Base-by-base conservation (phyloP, 2,329 filamentous ascomycete genomes). In the Pestalotiopsis sp. region DNA sequence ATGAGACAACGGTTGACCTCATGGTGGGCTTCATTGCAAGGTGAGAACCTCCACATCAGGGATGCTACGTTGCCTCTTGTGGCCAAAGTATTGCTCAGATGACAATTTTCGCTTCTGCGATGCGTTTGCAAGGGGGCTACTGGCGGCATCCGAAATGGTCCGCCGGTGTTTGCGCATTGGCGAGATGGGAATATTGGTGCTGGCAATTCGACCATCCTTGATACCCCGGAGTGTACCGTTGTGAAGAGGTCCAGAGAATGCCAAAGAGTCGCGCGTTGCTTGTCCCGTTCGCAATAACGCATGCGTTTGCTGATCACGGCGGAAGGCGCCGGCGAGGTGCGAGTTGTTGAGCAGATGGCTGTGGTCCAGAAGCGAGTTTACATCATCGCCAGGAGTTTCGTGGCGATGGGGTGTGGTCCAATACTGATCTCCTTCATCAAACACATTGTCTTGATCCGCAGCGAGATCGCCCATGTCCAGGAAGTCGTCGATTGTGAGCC, bases 251-350 rank as follows among this genome's bases (percentile, higher is more conserved):
- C 86, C 82, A 65, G 88, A 85, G 76, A 91, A 88, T 63, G 87
- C 84, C 30, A 92, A 82, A 52, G 89, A 89, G 73, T 91, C 86
- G 67, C 86, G 81, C 48, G 87, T 89, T 24, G 86, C 87, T 73
- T 88, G 85, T 74, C 85, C 87, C 79, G 86, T 88, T 70, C 86
- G 78, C 68, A 89, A 87, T 68, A 89, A 81, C 72, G 88, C 85
- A 75, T 88, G 85, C 75, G 88, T 87, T 82, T 83, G 89, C 76
- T 88, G 89, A 77, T 88, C 90, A 71, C 84, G 88, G 67, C 92
- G 92, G 84, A 96, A 97, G 1, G 92, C 91, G 48, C 92, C 92
- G 44, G 96, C 92, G 14, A 91, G 88, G 67, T 90, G 87, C 9
- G 85, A 80, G 68, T 88, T 88, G 71, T 89, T 87, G 73, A 91